A percentile compares a stretch with the other conserved stretches of the same genome.
Evolutionary conservation across 2,329 filamentous ascomycete genomes (phyloP).

Genomic region (Ilyonectria destructans): DNA sequence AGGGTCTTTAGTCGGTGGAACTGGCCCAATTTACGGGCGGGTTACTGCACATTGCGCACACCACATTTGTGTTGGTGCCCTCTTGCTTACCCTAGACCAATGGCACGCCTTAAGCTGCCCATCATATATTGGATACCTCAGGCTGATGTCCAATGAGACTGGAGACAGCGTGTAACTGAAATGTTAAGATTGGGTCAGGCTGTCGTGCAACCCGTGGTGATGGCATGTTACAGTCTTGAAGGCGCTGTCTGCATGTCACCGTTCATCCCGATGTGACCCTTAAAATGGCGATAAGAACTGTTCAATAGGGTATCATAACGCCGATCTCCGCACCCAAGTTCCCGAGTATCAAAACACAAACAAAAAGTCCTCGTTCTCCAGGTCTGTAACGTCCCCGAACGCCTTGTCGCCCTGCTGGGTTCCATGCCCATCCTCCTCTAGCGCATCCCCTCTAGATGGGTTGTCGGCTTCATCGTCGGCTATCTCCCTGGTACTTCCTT

Average conservation of each 20-base stretch:
- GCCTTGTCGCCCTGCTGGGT: conserved; percentile 45
- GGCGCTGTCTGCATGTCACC: no score
- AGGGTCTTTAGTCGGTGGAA: neutral
- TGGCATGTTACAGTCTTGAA: no score
- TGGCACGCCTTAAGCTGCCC: neutral
- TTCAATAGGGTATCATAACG: conserved; percentile 18
- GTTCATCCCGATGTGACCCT: neutral
- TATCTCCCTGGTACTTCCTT: conserved; percentile 28
- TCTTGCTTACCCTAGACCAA: neutral
- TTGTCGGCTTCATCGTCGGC: conserved; percentile 24
- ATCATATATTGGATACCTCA: neutral
- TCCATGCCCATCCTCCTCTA: conserved; percentile 26
- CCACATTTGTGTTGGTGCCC: neutral
- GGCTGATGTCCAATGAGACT: neutral
- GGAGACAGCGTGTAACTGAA: neutral
- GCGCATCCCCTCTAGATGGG: conserved; percentile 28
- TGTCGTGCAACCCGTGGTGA: no score
- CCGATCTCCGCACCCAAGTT: neutral
- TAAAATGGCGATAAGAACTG: neutral
- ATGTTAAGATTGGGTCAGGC: neutral
- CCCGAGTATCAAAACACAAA: conserved; percentile 63
- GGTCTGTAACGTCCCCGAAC: conserved; percentile 70
- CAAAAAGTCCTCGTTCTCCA: conserved; percentile 76
- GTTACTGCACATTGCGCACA: neutral
- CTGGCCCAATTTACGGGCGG: neutral